Evolutionary conservation across 352 stramenopile genomes (phyloP), one percentile per base, ranked within the genome.

Genomic region (Globisporangium nunn): DNA sequence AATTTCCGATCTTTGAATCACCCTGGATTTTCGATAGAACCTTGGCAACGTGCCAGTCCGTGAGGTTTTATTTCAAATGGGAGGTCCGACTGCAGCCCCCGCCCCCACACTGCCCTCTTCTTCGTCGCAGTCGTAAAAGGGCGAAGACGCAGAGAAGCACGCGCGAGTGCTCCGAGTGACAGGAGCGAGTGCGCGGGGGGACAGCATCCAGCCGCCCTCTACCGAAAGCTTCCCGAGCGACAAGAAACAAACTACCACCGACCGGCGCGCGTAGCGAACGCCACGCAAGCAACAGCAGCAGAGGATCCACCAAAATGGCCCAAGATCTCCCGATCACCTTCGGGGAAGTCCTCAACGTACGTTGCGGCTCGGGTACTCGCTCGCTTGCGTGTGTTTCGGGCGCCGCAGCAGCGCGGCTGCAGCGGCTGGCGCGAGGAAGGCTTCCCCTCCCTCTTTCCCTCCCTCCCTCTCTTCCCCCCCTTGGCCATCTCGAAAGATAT

Each of bases 251-350:
- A 23, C 23, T 23, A 23, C 23, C 23, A 23, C 23, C 23, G 23
- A 1, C 23, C 23, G 23, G 23, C 23, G 23, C 23, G 23, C 23
- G 23, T 1, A 23, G 23, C 23, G 23, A 23, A 23, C 23, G 23
- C 23, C 35, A 40, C 35, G 7, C 7, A 2, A 40, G 35, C 35
- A 14, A 10, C 35, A 40, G 35, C 35, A 40, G 35, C 4, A 40
- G 35, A 15, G 8, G 18, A 56, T 55, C 39, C 49, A 52, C 17
- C 50, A 80, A 41, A 56, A 92, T 92, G 82, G 82, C 82, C 59
- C 82, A 92, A 80, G 85, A 94, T 75, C 80, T 95, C 61, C 85
- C 85, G 51, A 95, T 95, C 64, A 92, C 83, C 45, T 93, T 95
- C 68, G 81, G 81, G 50, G 85, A 95, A 90, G 82, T 92, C 62